Base-by-base conservation (phyloP, 2,329 filamentous ascomycete species). In the Periconia sp. region DNA sequence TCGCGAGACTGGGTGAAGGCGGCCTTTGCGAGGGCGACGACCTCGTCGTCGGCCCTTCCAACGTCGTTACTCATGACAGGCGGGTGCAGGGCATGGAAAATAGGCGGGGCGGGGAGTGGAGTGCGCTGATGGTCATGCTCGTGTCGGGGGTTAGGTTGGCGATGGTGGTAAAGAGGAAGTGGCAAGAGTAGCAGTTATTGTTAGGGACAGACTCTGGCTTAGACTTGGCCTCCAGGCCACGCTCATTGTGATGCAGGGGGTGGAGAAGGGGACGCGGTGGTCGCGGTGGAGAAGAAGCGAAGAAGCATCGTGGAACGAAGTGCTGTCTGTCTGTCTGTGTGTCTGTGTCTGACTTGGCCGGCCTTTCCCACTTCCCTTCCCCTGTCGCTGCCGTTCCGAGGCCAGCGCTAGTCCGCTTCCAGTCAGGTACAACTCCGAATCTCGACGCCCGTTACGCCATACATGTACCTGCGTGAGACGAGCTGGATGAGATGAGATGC, bases 1-100 rank as follows among this genome's bases (percentile, higher is more conserved):
- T 86, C 81, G 53, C 88, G 77, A 50, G 88, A 87, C 63, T 80
- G 81, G 57, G 82, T 81, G 82, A 91, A 88, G 43, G 86, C 85
- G 63, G 88, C 84, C 61, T 82, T 82, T 35, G 85, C 85, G 46
- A 89, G 79, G 52, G 78, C 78, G 48, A 90, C 83, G 58, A 90
- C 85, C 69, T 90, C 85, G 42, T 77, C 77, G 40, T 86, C 76
- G 17, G 86, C 82, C 67, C 86, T 79, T 49, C 82, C 78, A 58
- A 61, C 65, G 62, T 74, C 72, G 71, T 74, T 72, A 68, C 70
- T 75, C 72, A 74, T 75, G 43, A 42, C 41, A 46, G 44, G 47
- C 20, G 27, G 47, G 49, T 41, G 41, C 31, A 19, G 35, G 47
- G 54, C 37, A 17, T 30, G 40, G 45, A 41, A 31, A 33, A 17